phyloP scores from a whole-genome alignment of 192 early-diverging fungal genomes.

The Coemansia sp. region DNA sequence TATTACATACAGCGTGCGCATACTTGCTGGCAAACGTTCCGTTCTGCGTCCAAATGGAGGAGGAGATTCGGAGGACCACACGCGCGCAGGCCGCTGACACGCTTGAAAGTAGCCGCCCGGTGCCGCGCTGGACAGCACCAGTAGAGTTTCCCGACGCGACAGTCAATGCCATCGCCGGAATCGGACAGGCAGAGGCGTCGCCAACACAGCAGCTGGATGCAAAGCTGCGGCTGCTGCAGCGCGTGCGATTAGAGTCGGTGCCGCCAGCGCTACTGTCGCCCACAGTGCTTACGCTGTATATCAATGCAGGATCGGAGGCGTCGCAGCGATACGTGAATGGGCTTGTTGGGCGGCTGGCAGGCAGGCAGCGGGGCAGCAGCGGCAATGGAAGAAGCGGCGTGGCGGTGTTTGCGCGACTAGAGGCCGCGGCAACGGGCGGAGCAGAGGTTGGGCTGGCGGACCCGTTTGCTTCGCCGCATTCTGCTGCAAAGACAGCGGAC shows the following conservation, averaged over 20 bases:
- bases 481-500: not conserved
- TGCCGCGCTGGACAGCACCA: slow-evolving; percentile 17
- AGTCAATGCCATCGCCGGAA: slow-evolving; percentile 19
- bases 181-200: not conserved
- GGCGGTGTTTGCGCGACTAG: slow-evolving; percentile 15
- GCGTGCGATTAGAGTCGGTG: slow-evolving; percentile 18
- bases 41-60: not conserved
- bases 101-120: not conserved
- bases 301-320: slow-evolving; percentile 16
- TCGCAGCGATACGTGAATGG: slow-evolving; percentile 40
- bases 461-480: slow-evolving; percentile 17
- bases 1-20: no score
- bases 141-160: slow-evolving; percentile 15
- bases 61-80: not conserved
- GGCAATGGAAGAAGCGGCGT: not conserved
- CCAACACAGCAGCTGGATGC: slow-evolving; percentile 13
- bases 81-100: not conserved
- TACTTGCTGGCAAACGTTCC: no score
- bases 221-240: slow-evolving; percentile 33
- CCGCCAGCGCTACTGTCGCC: slow-evolving; percentile 25
- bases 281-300: slow-evolving; percentile 17
- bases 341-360: slow-evolving; percentile 1
- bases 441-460: slow-evolving; percentile 1
- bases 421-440: slow-evolving; percentile 7
- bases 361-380: not conserved